phyloP scores from a whole-genome alignment of 2,329 filamentous ascomycete species.

The Colletotrichum chrysophilum region DNA sequence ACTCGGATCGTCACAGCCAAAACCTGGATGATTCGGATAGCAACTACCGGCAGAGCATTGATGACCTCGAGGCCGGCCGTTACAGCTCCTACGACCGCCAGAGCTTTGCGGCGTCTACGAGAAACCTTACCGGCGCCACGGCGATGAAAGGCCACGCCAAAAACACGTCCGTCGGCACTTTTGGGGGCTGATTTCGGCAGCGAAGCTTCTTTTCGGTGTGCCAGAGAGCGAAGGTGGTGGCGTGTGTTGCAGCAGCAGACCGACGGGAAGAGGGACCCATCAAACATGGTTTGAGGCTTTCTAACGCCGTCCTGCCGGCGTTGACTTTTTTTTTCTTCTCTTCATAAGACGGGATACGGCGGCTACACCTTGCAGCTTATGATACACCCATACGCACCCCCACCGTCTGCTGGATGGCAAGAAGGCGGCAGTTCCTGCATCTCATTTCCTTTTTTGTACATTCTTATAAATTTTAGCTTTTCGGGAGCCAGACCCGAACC shows the following conservation, averaged over 20 bases:
- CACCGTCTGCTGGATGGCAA: neutral
- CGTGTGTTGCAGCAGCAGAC: neutral
- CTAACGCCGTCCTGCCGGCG: neutral
- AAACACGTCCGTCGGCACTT: slow-evolving; percentile 1
- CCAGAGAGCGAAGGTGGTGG: neutral
- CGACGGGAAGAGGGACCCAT: neutral
- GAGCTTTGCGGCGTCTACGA: neutral
- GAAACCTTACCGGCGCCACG: neutral
- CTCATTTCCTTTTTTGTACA: neutral
- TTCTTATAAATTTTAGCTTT: neutral
- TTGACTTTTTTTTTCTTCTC: neutral
- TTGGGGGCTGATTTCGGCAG: neutral
- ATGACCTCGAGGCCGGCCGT: neutral
- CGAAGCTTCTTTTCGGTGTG: neutral
- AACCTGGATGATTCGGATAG: slow-evolving; percentile 3
- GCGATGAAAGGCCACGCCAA: neutral
- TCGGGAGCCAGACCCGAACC: slow-evolving; percentile 8
- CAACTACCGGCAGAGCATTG: neutral
- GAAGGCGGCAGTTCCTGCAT: slow-evolving; percentile 1
- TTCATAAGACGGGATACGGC: neutral
- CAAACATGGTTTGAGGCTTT: neutral
- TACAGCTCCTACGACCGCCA: neutral
- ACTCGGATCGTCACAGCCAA: neutral
- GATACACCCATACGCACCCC: neutral
- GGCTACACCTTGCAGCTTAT: slow-evolving; percentile 1